Evolutionary conservation across 768 basidiomycete genomes (phyloP), one percentile per base, ranked within the genome.

Genomic region (Suillus hirtellus): DNA sequence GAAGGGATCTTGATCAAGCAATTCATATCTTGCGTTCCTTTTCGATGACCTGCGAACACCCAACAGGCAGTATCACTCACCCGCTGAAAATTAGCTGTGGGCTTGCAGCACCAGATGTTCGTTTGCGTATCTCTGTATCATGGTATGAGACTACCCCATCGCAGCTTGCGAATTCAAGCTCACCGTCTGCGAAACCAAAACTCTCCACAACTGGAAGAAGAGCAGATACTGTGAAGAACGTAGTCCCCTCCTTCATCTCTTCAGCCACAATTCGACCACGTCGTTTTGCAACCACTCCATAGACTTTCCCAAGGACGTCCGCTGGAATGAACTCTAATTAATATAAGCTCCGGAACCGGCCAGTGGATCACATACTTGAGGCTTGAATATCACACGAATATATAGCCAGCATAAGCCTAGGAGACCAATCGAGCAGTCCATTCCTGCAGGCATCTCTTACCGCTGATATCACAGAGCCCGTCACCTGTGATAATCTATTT

Each of bases 341-440:
- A 60, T 50, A 53, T 60, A 59, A 55, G 31, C 49, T 42, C 49
- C 40, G 60, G 54, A 59, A 55, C 53, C 42, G 53, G 63, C 6
- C 52, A 46, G 35, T 6, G 14, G 34, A 50, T 38, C 15, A 82
- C 93, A 72, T 73, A 98, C 96, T 93, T 17, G 96, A 95, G 1
- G 96, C 93, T 77, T 98, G 97, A 60, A 99, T 99, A 71, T 99
- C 96, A 75, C 96, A 99, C 14, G 91, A 89, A 75, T 99, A 99
- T 95, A 99, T 99, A 0, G 97, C 97, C 68, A 99, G 80, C 88
- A 96, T 93, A 68, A 99, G 83, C 63, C 97, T 83, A 15, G 97
- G 97, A 2, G 96, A 98, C 97, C 97, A 99, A 75, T 99, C 97
- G 52, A 99, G 79, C 62, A 99, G 73, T 1, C 92, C 95, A 67